phyloP scores from a whole-genome alignment of 805 yeast species.

The Myxozyma udenii region DNA sequence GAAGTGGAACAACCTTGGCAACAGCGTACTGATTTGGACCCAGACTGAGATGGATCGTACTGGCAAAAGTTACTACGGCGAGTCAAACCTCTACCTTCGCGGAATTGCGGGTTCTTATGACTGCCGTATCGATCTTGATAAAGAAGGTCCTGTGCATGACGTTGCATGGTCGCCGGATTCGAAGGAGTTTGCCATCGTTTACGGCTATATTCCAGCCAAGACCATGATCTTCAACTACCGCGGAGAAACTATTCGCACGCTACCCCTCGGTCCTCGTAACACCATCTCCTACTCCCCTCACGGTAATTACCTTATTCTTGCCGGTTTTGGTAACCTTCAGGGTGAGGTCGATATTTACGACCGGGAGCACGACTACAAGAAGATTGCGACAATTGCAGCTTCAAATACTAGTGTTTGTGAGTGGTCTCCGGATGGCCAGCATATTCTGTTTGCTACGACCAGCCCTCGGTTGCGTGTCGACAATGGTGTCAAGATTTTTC shows the following conservation, averaged over 20 bases:
- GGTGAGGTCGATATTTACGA: constrained; percentile 95
- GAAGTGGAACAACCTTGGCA: constrained; percentile 92
- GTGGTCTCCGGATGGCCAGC: constrained; percentile 98
- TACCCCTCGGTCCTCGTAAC: constrained; percentile 86
- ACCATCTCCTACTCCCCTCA: constrained; percentile 91
- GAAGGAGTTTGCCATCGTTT: constrained; percentile 93
- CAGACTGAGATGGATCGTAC: constrained; percentile 94
- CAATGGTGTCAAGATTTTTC: constrained; percentile 92
- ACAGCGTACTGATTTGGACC: constrained; percentile 88
- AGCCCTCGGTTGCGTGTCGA: constrained; percentile 96
- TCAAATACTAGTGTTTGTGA: constrained; percentile 93
- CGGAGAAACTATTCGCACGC: constrained; percentile 77
- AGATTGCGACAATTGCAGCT: constrained; percentile 81
- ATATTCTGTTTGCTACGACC: constrained; percentile 90
- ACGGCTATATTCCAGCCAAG: constrained; percentile 96
- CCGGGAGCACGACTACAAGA: constrained; percentile 77
- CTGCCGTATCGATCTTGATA: constrained; percentile 78
- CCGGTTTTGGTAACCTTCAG: constrained; percentile 97
- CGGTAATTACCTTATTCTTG: constrained; percentile 84
- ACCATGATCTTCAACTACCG: constrained; percentile 93
- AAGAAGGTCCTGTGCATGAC: constrained; percentile 97
- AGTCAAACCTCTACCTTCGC: constrained; percentile 82
- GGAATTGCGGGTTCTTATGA: constrained; percentile 93
- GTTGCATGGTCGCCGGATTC: constrained; percentile 96
- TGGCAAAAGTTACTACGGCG: constrained; percentile 94